Evolutionary conservation across 306 rosid species (phyloP), one percentile per base, ranked within the genome.

Genomic region (Casuarina glauca): DNA sequence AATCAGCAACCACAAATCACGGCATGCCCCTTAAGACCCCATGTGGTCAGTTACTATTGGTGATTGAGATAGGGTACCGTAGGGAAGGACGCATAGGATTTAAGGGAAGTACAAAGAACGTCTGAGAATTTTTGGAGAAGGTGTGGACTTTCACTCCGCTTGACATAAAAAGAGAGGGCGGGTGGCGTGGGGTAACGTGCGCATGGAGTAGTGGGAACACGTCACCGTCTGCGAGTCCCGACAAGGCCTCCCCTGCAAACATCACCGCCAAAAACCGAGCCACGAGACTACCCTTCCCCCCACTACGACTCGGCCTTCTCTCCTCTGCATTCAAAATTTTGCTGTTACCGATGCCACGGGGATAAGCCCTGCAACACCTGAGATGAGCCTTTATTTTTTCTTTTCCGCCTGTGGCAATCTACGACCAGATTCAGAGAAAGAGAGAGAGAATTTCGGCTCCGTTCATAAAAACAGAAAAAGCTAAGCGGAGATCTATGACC

Each of bases 171-270:
- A 19, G 67, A 7, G 80, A n/a, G 3, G 48, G 41, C 2, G 13
- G 45, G 39, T 10, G 61, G 54, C 49, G 81, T 78, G 80, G 88
- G 89, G 73, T 77, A 87, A 73, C 79, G 90, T 85, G 91, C 79
- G 63, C 84, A 80, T 75, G 55, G 78, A 68, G 83, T 39, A 80
- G 82, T 84, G 90, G 87, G 89, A 81, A 79, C 83, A 75, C 79
- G 82, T 84, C 87, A 76, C 19, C 63, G 82, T 79, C 84, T 60
- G 53, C 63, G 41, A 38, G 76, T 64, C 48, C 79, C 74, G 90
- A 87, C 90, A 89, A 83, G 70, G 76, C 80, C 89, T n/a, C 74
- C 58, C 77, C 73, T 76, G 61, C 72, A 41, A 63, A 63, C 61
- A 35, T 81, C 81, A 88, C 87, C 84, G 84, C 86, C 81, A 70